Base-by-base conservation (phyloP, 2,329 filamentous ascomycete species). In the Aspergillus bombycis region DNA sequence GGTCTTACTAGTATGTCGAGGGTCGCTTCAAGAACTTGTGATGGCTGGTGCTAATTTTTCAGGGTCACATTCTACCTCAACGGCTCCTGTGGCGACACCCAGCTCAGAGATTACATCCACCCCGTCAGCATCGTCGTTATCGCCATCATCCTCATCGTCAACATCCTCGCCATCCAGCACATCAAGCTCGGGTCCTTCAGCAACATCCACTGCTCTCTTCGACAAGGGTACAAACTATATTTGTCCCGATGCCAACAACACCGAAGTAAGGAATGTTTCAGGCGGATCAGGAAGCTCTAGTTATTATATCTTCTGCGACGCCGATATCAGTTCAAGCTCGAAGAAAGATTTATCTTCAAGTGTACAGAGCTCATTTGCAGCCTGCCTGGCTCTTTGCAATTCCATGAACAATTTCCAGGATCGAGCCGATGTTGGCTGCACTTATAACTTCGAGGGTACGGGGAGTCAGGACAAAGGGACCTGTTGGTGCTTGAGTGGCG, bases 371-470 rank as follows among this genome's bases (percentile, higher is more conserved):
- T n/a, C 30, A 28, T 60, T 60, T 21, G 19, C 57, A 2, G 46
- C 34, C 4, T 60, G 57, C 5, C 19, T 60, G 2, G 57, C 28
- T 8, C 57, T 59, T 26, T 59, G 57, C 6, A 50, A 53, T 2
- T 59, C 57, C 2, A 60, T 60, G 57, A 60, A 60, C n/a, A n/a
- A 60, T 19, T 53, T 30, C 57, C 46, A 60, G 23, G 30, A 43
- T n/a, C 57, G 57, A 3, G 28, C 32, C 1, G 57, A 60, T 43
- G 32, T 60, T 16, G 57, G 45, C 3, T 48, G 48, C n/a, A 60
- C 57, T 10, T 60, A 48, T 32, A 60, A 60, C 11, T 60, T 38
- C 21, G 57, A 52, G 26, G 57, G 57, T 19, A 60, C 57, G 19
- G 57, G 57, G 0, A 32, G n/a, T 2, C 57, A 60, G 34, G 26